These are phyloP conservation scores for Gynostemma pentaphyllum DNA, from an alignment of 306 rosid species.

Conservation along the genomic window DNA sequence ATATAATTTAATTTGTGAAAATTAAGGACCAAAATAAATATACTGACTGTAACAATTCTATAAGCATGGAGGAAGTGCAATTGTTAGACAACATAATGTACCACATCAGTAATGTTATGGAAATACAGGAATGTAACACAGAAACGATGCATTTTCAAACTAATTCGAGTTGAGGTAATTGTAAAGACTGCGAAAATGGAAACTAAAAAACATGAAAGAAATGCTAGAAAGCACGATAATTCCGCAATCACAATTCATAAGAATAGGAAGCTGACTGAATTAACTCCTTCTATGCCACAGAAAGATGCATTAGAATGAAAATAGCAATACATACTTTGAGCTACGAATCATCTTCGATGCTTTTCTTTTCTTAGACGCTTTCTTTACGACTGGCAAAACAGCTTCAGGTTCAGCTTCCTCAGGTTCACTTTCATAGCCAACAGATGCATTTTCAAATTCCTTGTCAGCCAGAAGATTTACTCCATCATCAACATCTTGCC, in stretches of 20 bases:
- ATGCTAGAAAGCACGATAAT: background rate
- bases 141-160: background rate
- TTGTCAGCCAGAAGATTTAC: slow-evolving; percentile 45
- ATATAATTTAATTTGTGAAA: slow-evolving; percentile 5
- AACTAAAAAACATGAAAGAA: background rate
- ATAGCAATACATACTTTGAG: slow-evolving; percentile 36
- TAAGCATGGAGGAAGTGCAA: background rate
- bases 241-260: background rate
- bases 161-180: background rate
- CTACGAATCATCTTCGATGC: slow-evolving; percentile 42
- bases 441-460: slow-evolving; percentile 36
- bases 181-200: background rate
- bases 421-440: slow-evolving; percentile 22
- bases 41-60: background rate
- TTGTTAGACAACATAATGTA: background rate
- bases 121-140: background rate
- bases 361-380: slow-evolving; percentile 59
- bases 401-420: slow-evolving; percentile 34
- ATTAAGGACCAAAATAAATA: slow-evolving; percentile 7
- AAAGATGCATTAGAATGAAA: background rate
- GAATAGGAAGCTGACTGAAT: background rate
- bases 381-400: slow-evolving; percentile 10
- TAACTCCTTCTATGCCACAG: background rate
- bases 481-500: slow-evolving; percentile 14
- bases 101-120: background rate